Conservation (phyloP, 768 basidiomycete genomes). For the Leccinum aurantiacum region DNA sequence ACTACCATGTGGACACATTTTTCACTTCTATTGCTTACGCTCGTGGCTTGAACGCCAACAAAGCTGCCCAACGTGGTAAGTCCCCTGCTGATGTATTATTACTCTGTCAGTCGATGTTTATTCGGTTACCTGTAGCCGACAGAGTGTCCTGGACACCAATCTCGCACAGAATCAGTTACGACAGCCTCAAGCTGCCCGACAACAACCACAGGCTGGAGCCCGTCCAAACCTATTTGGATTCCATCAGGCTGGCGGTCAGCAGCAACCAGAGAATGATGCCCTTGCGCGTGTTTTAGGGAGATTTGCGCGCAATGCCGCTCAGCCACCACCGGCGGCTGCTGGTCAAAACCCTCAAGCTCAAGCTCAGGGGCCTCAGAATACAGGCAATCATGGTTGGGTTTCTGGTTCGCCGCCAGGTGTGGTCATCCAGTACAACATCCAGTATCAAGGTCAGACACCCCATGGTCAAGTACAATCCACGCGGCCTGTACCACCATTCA, state of each 20-base stretch:
- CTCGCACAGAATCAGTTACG: conserved; percentile 34
- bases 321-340: conserved; percentile 36
- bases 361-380: conserved; percentile 29
- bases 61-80: conserved; percentile 97
- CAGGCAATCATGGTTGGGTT: conserved; percentile 37
- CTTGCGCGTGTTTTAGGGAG: conserved; percentile 43
- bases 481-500: conserved; percentile 52
- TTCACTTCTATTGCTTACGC: conserved; percentile 95
- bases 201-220: conserved; percentile 30
- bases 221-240: conserved; percentile 33
- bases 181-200: conserved; percentile 26
- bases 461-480: conserved; percentile 31
- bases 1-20: conserved; percentile 94
- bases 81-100: conserved; percentile 4
- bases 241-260: conserved; percentile 33
- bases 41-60: conserved; percentile 99
- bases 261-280: conserved; percentile 39
- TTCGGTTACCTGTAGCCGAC: conserved; percentile 49
- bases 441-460: conserved; percentile 47
- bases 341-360: conserved; percentile 33
- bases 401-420: conserved; percentile 44
- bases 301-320: conserved; percentile 54
- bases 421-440: conserved; percentile 64
- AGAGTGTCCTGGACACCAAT: conserved; percentile 65
- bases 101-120: conserved; percentile 7